Conservation (phyloP, 1,284 basidiomycete genomes). For the Pulveroboletus ridleyi region DNA sequence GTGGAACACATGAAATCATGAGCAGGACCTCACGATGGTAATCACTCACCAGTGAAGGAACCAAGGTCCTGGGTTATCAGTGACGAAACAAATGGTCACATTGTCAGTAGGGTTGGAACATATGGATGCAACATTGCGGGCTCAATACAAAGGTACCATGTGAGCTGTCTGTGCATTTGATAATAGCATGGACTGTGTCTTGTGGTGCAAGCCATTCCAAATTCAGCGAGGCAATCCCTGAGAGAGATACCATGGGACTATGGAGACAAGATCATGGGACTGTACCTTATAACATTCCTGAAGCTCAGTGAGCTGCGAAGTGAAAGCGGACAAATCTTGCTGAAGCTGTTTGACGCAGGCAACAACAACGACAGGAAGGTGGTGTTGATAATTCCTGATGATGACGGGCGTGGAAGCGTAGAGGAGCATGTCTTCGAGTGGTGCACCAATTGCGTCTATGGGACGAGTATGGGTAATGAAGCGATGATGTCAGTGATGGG, state of each 20-base stretch:
- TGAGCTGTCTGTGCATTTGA: slow-evolving; percentile 56
- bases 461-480: not conserved
- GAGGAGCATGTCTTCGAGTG: slow-evolving; percentile 50
- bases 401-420: slow-evolving; percentile 53
- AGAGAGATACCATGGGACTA: slow-evolving; percentile 56
- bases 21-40: not conserved
- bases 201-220: slow-evolving; percentile 74
- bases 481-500: slow-evolving; percentile 11
- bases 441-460: slow-evolving; percentile 55
- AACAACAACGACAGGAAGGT: slow-evolving; percentile 61
- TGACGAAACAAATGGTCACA: slow-evolving; percentile 51
- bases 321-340: not conserved
- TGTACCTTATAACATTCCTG: not conserved
- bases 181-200: slow-evolving; percentile 71
- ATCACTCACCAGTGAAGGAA: slow-evolving; percentile 49
- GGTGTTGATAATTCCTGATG: slow-evolving; percentile 56
- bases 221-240: slow-evolving; percentile 72
- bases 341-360: slow-evolving; percentile 40
- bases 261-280: too few species aligned
- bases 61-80: slow-evolving; percentile 56
- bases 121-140: slow-evolving; percentile 39
- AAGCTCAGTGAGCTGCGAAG: not conserved
- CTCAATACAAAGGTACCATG: slow-evolving; percentile 67
- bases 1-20: slow-evolving; percentile 4
- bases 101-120: slow-evolving; percentile 35